These are phyloP conservation scores for Penicillium atrosanguineum DNA, from an alignment of 495 filamentous ascomycete genomes.

Conservation along the genomic window DNA sequence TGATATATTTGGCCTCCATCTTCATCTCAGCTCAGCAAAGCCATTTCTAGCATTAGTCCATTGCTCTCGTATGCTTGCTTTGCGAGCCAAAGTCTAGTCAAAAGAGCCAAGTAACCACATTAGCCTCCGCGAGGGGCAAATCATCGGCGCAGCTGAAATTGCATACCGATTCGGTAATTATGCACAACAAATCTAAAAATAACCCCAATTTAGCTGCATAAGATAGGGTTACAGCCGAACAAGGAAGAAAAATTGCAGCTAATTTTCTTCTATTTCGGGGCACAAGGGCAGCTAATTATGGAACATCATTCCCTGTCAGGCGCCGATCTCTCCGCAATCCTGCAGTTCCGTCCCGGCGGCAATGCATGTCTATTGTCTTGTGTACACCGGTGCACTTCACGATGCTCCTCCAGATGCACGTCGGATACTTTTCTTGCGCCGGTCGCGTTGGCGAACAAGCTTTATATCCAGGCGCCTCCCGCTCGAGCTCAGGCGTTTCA, in stretches of 20 bases:
- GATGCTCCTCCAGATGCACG: slow-evolving; percentile 14
- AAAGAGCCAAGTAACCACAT: not conserved
- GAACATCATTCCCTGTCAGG: slow-evolving; percentile 11
- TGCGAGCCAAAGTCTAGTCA: no score
- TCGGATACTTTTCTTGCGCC: slow-evolving; percentile 3
- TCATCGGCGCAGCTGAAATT: not conserved
- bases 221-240: slow-evolving; percentile 7
- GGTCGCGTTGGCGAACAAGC: slow-evolving; percentile 9
- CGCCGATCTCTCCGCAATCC: slow-evolving; percentile 6
- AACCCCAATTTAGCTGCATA: slow-evolving; percentile 13
- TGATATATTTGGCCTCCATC: no score
- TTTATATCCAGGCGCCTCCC: slow-evolving; percentile 30
- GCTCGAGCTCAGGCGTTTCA: slow-evolving; percentile 5
- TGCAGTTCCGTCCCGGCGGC: slow-evolving; percentile 21
- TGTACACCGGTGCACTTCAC: slow-evolving; percentile 2
- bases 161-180: not conserved
- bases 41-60: no score
- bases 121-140: not conserved
- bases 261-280: slow-evolving; percentile 29
- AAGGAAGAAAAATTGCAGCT: slow-evolving; percentile 6
- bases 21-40: no score
- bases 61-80: no score
- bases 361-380: slow-evolving; percentile 19
- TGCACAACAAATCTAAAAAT: slow-evolving; percentile 17
- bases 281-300: slow-evolving; percentile 23